Base-by-base conservation (phyloP, 2,329 filamentous ascomycete genomes). In the Penicillium crustosum region DNA sequence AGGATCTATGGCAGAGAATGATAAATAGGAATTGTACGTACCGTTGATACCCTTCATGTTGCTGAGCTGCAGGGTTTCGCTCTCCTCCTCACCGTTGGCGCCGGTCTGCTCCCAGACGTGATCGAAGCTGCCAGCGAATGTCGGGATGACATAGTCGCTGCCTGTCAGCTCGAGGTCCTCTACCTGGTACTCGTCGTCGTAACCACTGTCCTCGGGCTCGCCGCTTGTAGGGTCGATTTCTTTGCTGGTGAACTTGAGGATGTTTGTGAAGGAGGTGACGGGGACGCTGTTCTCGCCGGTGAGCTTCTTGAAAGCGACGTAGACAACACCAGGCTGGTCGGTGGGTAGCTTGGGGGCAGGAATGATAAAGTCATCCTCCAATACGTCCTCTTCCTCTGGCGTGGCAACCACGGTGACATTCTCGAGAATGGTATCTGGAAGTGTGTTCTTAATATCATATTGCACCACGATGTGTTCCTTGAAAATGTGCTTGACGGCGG, bases 171-270 rank as follows among this genome's bases (percentile, higher is more conserved):
- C 93, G 60, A 97, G 86, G 72, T 97, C 92, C 61, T 94, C 91
- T 59, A 97, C 89, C 78, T 97, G 91, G 73, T 99, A 99, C 78
- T 99, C 94, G 70, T 99, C 94, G 53, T 97, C 93, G 75, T 97
- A 97, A 45, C 94, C 94, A 47, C 80, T 83, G 17, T 96, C 92
- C 75, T 99, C 94, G 0, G 93, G 90, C 77, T 97, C 92, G 64
- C 87, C 86, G n/a, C 91, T 96, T 27, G 89, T 89, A 6, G 94
- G 94, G 69, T 99, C 94, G 65, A 99, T 94, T 78, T 99, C 94
- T 79, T 97, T 97, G 81, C 89, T 94, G 19, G 92, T 97, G 75
- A 99, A 99, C 78, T 94, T 97, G 72, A 99, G 88, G 39, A 91
- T 81, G 77, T 97, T 99, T 65, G 90, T 91, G 77, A 99, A 96